phyloP scores from a whole-genome alignment of 805 yeast genomes.

The Kluyveromyces dobzhanskii region DNA sequence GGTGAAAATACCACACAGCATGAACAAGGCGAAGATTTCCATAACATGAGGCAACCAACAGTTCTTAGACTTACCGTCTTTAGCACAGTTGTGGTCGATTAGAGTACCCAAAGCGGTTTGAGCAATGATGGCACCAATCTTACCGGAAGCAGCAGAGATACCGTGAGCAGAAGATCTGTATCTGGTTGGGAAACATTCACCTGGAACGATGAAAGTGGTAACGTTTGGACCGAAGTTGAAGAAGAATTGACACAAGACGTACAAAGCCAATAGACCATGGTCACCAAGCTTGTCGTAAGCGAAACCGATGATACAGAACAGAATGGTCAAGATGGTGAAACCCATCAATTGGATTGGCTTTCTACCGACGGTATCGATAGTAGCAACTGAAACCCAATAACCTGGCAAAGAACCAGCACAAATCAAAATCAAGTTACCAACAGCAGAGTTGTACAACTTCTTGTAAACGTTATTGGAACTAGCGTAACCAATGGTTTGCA shows the following conservation, averaged over 20 bases:
- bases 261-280: slow-evolving; percentile 65
- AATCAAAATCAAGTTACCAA: slow-evolving; percentile 85
- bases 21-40: slow-evolving; percentile 89
- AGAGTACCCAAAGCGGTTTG: slow-evolving; percentile 83
- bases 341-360: slow-evolving; percentile 75
- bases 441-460: slow-evolving; percentile 67
- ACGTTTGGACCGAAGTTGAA: slow-evolving; percentile 90
- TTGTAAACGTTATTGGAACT: slow-evolving; percentile 60
- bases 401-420: slow-evolving; percentile 97
- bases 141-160: slow-evolving; percentile 87
- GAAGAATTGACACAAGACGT: slow-evolving; percentile 78
- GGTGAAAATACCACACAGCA: slow-evolving; percentile 67
- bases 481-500: slow-evolving; percentile 80
- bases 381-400: slow-evolving; percentile 78
- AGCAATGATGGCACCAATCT: slow-evolving; percentile 88
- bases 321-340: slow-evolving; percentile 57
- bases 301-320: slow-evolving; percentile 77
- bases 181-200: slow-evolving; percentile 90
- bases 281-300: slow-evolving; percentile 65
- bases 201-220: slow-evolving; percentile 85
- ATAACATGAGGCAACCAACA: slow-evolving; percentile 89
- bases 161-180: slow-evolving; percentile 95
- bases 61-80: slow-evolving; percentile 37
- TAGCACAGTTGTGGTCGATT: slow-evolving; percentile 67
- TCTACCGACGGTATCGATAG: slow-evolving; percentile 77